Evolutionary conservation across 2,329 filamentous ascomycete genomes (phyloP), one percentile per base, ranked within the genome.

Genomic region (Penicillium sp.): DNA sequence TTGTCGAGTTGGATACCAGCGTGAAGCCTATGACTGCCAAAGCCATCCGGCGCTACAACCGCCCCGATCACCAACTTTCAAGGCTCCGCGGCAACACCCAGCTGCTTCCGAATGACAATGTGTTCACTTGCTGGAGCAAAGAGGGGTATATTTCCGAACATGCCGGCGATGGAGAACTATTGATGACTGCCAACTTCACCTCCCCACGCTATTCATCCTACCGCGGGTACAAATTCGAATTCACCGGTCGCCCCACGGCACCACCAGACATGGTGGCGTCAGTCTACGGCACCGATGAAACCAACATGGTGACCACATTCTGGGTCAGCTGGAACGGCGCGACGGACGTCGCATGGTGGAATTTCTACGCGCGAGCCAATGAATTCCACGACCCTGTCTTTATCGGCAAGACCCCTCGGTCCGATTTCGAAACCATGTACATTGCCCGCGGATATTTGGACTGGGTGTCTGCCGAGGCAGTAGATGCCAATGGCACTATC

Each of bases 271-370:
- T 72, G 7, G 68, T 69, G 18, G 62, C 70, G 6, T 66, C 66
- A 2, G 69, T 67, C 1, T 66, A 62, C 22, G 72, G 72, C 5
- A 67, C 67, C 3, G 53, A 61, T 11, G 57, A 58, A 16, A 57
- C 64, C 0, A 65, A 69, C 11, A 52, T 69, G 37, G 62, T 65
- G 5, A 74, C 69, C 0, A 66, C 67, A 4, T 55, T 70, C 49
- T 66, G 74, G 59, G 68, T 75, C 35, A 70, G 68, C 56, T 70
- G 68, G 68, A 70, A 76, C 40, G 74, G 74, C 1, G 74, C 74
- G 9, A 77, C 74, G 0, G 72, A 76, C 24, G 63, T 76, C 5
- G 62, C 55, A 2, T 43, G 14, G 6, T 76, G 73, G 72, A 64
- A 66, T 1, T 71, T 76, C 54, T 70, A 70, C 40, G 71, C 59